A percentile compares a stretch with the other conserved stretches of the same genome.
Conservation (phyloP, 1,284 basidiomycete genomes). For the Lentinula novae-zelandiae region DNA sequence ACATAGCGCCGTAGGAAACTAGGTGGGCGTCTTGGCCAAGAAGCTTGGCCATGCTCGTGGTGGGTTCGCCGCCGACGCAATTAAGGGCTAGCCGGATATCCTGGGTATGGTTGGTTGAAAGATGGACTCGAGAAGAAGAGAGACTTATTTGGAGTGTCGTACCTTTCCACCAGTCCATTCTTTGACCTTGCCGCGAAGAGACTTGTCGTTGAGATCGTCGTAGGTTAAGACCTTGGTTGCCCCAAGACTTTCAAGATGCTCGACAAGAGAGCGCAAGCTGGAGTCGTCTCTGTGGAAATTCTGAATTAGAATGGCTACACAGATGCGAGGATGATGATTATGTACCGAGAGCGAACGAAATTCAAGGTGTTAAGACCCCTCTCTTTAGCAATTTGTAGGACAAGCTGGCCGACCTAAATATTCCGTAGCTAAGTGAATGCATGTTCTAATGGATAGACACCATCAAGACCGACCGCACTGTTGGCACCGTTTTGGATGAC, state of each 20-base stretch:
- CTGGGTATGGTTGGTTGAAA: constrained; percentile 25
- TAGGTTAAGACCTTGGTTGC: constrained; percentile 75
- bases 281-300: constrained; percentile 34
- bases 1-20: constrained; percentile 89
- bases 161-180: constrained; percentile 61
- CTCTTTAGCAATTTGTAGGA: constrained; percentile 76
- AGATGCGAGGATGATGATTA: constrained; percentile 13
- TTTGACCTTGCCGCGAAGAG: constrained; percentile 46
- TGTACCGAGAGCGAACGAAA: constrained; percentile 67
- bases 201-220: constrained; percentile 59
- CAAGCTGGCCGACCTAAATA: constrained; percentile 68
- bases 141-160: constrained; percentile 1
- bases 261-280: constrained; percentile 46
- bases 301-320: constrained; percentile 1
- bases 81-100: constrained; percentile 70
- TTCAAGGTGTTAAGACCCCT: constrained; percentile 73
- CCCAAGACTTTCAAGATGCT: constrained; percentile 54
- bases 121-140: neutral
- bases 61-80: constrained; percentile 73
- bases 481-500: constrained; percentile 85
- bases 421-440: neutral
- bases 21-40: constrained; percentile 65
- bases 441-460: neutral
- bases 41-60: constrained; percentile 62
- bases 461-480: constrained; percentile 55